A percentile compares a stretch with the other conserved stretches of the same genome.
Conservation (phyloP, 805 yeast species). For the Yamadazyma nakazawae region DNA sequence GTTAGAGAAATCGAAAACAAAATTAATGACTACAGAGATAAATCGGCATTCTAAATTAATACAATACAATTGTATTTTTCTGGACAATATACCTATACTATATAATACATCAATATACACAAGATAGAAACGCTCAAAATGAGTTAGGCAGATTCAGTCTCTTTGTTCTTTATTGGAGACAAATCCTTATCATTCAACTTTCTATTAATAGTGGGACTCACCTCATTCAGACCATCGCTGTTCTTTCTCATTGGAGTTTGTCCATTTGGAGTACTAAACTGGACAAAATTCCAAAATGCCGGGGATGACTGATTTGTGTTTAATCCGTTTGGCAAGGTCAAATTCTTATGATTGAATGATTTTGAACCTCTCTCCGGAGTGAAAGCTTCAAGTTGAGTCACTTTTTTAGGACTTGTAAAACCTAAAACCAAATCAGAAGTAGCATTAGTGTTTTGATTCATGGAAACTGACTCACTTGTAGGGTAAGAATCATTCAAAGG, state of each 20-base stretch:
- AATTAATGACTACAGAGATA: conserved; percentile 49
- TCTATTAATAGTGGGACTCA: conserved; percentile 39
- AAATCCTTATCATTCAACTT: conserved; percentile 17
- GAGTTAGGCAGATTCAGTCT: conserved; percentile 5
- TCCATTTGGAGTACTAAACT: conserved; percentile 53
- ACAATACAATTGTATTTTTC: background rate
- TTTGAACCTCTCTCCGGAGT: conserved; percentile 44
- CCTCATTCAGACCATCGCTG: conserved; percentile 37
- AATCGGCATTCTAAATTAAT: conserved; percentile 30
- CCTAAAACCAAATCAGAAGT: conserved; percentile 35
- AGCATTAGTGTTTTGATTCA: conserved; percentile 17
- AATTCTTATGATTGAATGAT: conserved; percentile 22
- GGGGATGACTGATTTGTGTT: conserved; percentile 67
- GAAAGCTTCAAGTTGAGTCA: conserved; percentile 40
- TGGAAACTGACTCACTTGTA: conserved; percentile 5
- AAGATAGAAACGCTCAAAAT: background rate
- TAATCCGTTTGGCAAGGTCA: conserved; percentile 26
- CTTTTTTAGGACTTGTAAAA: conserved; percentile 42
- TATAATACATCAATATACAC: conserved; percentile 9
- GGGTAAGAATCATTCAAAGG: conserved; percentile 12
- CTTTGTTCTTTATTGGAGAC: conserved; percentile 7
- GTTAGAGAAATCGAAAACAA: conserved; percentile 50
- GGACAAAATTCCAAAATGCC: conserved; percentile 91
- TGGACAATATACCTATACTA: conserved; percentile 1
- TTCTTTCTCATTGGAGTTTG: conserved; percentile 40